These are phyloP conservation scores for Escallonia rubra DNA, from an alignment of 129 eudicot genomes.

Conservation along the genomic window DNA sequence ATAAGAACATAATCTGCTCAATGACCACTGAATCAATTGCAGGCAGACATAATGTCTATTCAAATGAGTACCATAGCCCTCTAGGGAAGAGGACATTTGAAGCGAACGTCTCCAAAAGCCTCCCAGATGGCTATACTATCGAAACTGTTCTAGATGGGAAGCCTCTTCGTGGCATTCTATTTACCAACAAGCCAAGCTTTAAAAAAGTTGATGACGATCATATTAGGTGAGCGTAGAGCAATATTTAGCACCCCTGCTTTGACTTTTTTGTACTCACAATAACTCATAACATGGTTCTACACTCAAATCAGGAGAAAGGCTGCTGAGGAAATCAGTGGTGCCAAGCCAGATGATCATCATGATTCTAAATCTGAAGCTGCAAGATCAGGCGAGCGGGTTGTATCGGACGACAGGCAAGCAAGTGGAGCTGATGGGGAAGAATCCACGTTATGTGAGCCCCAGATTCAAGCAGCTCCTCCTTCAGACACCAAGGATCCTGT, in stretches of 20 bases:
- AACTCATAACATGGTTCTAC: neutral
- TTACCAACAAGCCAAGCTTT: slow-evolving; percentile 43
- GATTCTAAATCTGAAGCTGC: slow-evolving; percentile 12
- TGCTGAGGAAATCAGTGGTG: slow-evolving; percentile 25
- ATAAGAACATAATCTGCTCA: slow-evolving; percentile 23
- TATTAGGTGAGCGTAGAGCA: slow-evolving; percentile 36
- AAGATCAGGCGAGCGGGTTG: slow-evolving; percentile 17
- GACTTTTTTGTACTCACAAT: neutral
- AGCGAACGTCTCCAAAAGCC: slow-evolving; percentile 70
- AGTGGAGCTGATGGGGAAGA: slow-evolving; percentile 24
- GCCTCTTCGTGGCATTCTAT: slow-evolving; percentile 84
- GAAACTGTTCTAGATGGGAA: slow-evolving; percentile 94
- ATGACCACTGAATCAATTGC: slow-evolving; percentile 10
- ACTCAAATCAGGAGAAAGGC: slow-evolving; percentile 40
- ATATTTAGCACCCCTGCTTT: neutral
- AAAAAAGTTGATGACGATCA: slow-evolving; percentile 33
- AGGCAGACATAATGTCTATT: slow-evolving; percentile 49
- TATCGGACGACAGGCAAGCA: slow-evolving; percentile 16
- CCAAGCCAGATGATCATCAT: slow-evolving; percentile 17
- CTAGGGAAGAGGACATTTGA: slow-evolving; percentile 79
- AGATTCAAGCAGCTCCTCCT: slow-evolving; percentile 36
- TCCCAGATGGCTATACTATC: slow-evolving; percentile 63
- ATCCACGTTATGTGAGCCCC: slow-evolving; percentile 32
- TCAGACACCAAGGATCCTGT: slow-evolving; percentile 33
- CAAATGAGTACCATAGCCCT: slow-evolving; percentile 54